These are phyloP conservation scores for Monosporascus ibericus DNA, from an alignment of 2,329 filamentous ascomycete species.

Conservation along the genomic window DNA sequence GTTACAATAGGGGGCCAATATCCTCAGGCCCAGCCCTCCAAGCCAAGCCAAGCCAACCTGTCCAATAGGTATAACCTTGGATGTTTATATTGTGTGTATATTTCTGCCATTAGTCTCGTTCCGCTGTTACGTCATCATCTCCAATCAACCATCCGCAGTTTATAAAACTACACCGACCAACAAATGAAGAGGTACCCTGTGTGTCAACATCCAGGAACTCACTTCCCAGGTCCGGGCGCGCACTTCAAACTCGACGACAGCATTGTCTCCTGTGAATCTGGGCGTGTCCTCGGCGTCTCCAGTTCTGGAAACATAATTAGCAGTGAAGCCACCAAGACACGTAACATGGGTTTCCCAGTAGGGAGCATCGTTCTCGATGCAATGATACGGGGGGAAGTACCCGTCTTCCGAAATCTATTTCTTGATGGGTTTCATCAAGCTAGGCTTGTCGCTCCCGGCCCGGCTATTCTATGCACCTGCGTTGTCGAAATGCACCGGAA, in stretches of 20 bases:
- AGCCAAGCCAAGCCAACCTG: no score
- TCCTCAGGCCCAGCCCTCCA: no score
- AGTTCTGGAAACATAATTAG: background rate
- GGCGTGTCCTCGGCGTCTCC: background rate
- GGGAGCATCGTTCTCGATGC: conserved; percentile 10
- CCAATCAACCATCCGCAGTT: no score
- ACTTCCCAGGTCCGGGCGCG: background rate
- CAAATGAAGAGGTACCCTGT: background rate
- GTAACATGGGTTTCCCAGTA: conserved; percentile 4
- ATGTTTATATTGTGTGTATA: no score
- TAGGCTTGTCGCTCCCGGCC: background rate
- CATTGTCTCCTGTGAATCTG: background rate
- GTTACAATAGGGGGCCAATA: no score
- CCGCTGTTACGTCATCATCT: no score
- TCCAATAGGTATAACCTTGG: no score
- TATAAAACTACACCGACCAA: no score
- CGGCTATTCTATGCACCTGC: background rate
- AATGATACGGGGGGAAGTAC: background rate
- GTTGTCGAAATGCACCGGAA: background rate
- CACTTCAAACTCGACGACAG: background rate
- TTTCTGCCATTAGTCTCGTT: no score
- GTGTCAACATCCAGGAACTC: background rate
- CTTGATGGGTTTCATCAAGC: background rate
- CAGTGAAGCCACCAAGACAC: no score
- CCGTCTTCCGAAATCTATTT: background rate